Base-by-base conservation (phyloP, 441 rosid species). In the Metrosideros polymorpha region DNA sequence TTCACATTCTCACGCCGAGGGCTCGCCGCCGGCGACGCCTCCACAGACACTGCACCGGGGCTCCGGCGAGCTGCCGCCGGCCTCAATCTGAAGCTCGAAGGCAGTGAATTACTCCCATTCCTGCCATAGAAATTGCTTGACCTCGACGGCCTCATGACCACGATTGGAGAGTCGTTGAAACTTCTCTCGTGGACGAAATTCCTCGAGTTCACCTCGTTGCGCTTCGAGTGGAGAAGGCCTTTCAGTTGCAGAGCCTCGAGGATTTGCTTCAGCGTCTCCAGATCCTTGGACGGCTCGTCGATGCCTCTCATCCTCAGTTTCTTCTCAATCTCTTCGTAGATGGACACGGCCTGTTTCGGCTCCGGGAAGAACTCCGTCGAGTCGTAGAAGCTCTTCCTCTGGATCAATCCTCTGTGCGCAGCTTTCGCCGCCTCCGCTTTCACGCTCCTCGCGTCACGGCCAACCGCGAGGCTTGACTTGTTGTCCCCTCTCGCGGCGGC, bases 231-330 rank as follows among this genome's bases (percentile, higher is more conserved):
- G 59, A 97, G 86, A 32, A 97, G 96, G 63, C 99, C 99, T 91
- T 96, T 97, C 45, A 96, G 98, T 86, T 94, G 98, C 84, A 92
- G 89, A 88, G 98, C 98, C 87, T 95, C 97, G 25, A 96, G 97
- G 89, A 97, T 93, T 79, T 95, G 99, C 89, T 96, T 95, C 15
- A 93, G 94, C 42, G 95, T 94, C 83, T 97, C 99, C 18, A 95
- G 96, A 95, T 97, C 98, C 89, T 88, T 94, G 0, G 97, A 88
- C 12, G 96, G 95, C 90, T 93, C 94, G 19, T 95, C 94, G 92
- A 95, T 91, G 86, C 96, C 96, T 92, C 95, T 90, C 92, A 90
- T 91, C 87, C 88, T 92, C 13, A 94, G 90, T 91, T 94, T 87
- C 91, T 88, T 95, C 91, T 92, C 97, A 84, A 94, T 90, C 92